A percentile compares a stretch with the other conserved stretches of the same genome.
phyloP scores from a whole-genome alignment of 1,284 basidiomycete genomes.

The Ustilago esculenta region DNA sequence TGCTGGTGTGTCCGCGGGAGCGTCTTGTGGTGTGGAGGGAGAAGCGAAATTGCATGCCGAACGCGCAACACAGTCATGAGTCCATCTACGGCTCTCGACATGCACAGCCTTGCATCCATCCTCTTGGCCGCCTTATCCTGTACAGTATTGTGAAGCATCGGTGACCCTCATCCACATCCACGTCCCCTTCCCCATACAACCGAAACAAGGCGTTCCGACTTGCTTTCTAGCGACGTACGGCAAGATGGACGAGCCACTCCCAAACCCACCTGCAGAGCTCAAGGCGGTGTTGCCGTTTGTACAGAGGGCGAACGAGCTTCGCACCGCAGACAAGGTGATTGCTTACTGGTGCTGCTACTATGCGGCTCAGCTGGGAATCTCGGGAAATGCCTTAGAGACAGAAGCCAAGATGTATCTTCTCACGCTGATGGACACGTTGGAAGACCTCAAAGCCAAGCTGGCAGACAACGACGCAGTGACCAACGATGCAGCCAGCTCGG shows the following conservation, averaged over 20 bases:
- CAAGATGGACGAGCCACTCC: slow-evolving; percentile 41
- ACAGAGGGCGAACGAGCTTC: slow-evolving; percentile 88
- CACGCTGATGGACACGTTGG: slow-evolving; percentile 79
- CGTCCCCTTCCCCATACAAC: background rate
- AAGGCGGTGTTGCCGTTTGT: slow-evolving; percentile 78
- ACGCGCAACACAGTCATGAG: too few species aligned
- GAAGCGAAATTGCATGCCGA: too few species aligned
- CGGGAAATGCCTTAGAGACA: slow-evolving; percentile 73
- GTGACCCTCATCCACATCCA: background rate
- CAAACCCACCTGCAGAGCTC: slow-evolving; percentile 51
- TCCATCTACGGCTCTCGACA: too few species aligned
- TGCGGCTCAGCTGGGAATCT: slow-evolving; percentile 86
- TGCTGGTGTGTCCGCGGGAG: too few species aligned
- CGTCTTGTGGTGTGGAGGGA: too few species aligned
- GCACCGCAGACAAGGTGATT: slow-evolving; percentile 81
- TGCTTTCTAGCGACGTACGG: background rate
- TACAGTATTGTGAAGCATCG: too few species aligned
- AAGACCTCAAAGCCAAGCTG: slow-evolving; percentile 80
- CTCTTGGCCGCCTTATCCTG: too few species aligned
- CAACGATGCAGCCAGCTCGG: slow-evolving; percentile 81
- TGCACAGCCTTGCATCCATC: too few species aligned
- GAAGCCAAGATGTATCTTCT: slow-evolving; percentile 76
- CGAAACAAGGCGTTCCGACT: background rate
- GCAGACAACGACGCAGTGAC: slow-evolving; percentile 82
- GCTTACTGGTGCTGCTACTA: slow-evolving; percentile 95